Base-by-base conservation (phyloP, 768 basidiomycete species). In the Artomyces pyxidatus region DNA sequence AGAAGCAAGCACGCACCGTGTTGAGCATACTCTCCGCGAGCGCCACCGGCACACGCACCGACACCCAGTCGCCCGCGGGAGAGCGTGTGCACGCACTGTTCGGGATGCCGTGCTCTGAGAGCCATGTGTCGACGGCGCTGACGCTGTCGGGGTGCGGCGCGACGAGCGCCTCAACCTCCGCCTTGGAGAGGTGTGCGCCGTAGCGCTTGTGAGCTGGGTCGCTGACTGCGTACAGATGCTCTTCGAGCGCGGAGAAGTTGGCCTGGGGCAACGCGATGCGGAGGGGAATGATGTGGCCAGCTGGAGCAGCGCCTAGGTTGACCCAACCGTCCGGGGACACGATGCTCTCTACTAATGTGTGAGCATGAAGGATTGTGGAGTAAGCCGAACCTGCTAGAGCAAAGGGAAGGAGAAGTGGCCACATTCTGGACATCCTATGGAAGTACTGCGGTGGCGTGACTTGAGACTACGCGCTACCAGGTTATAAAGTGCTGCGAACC, bases 41-140 rank as follows among this genome's bases (percentile, higher is more conserved):
- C 27, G 65, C 57, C 40, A 88, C 71, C 0, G 83, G 75, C 6
- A 85, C 65, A 11, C 63, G 76, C 35, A 85, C 60, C 6, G 70
- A 77, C 12, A 85, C 66, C 85, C 83, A 88, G 53, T 87, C 85
- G 41, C 75, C 72, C 0, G 83, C 82, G 2, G 81, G 72, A 9
- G 85, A 83, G 8, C 45, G 40, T 3, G n/a, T 47, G 21, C 40
- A 21, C 48, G 75, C 69, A 35, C 69, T 60, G 37, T 76, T 73
- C 16, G 58, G 51, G 23, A 87, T 63, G 26, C 78, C 82, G 50
- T 83, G 71, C 3, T 69, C 70, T 0, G 65, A 65, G 11, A 88
- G 68, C 85, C 86, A 88, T 54, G 74, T 70, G 30, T 76, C 69
- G 28, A 88, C 83, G 4, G 68, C 59, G n/a, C n/a, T n/a, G 11